Conservation (phyloP, 2,329 filamentous ascomycete genomes). For the Periconia sp. region DNA sequence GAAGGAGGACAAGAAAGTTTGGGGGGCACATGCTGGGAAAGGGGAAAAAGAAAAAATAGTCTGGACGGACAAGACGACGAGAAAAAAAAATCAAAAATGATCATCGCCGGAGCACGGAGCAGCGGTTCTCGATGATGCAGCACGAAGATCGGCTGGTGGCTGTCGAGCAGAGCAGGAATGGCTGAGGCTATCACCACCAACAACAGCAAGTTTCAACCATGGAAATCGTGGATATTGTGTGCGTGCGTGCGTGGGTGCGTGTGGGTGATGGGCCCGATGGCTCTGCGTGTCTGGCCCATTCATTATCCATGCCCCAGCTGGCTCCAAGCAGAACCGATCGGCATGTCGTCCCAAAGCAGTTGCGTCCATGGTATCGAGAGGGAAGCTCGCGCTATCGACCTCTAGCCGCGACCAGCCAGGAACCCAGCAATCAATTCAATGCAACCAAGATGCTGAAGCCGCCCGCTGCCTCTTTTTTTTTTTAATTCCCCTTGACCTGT, state of each 20-base stretch:
- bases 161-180: constrained; percentile 23
- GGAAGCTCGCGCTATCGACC: too few species aligned
- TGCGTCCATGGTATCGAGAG: not conserved
- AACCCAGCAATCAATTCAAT: not conserved
- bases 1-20: not conserved
- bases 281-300: constrained; percentile 1
- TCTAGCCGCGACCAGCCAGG: constrained; percentile 1
- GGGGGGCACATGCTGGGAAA: not conserved
- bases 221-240: too few species aligned
- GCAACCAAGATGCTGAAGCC: too few species aligned
- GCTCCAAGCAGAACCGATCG: constrained; percentile 25
- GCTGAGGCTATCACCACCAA: constrained; percentile 21
- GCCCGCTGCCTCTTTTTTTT: not conserved
- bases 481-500: too few species aligned
- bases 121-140: constrained; percentile 21
- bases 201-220: constrained; percentile 1
- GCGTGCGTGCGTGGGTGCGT: constrained; percentile 4
- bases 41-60: not conserved
- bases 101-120: constrained; percentile 19
- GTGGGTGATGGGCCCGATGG: constrained; percentile 19
- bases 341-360: constrained; percentile 19
- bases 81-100: not conserved
- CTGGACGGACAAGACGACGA: not conserved
- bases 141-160: constrained; percentile 9
- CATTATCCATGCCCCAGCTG: constrained; percentile 9